These are phyloP conservation scores for Aspergillus nanangensis DNA, from an alignment of 495 filamentous ascomycete species.

Conservation along the genomic window DNA sequence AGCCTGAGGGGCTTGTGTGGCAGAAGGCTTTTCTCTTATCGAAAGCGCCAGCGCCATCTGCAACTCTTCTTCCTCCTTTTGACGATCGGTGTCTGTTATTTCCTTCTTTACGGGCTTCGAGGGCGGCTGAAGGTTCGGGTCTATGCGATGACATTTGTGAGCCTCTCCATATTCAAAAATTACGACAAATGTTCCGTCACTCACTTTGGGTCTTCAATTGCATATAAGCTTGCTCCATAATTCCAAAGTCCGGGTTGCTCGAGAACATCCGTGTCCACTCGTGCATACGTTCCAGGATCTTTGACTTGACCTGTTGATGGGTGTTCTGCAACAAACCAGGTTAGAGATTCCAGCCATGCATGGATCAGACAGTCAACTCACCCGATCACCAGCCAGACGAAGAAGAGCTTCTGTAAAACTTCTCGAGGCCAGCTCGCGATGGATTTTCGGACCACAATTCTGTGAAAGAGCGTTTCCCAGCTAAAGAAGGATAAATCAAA, in stretches of 20 bases:
- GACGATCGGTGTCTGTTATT: slow-evolving; percentile 84
- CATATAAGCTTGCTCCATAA: slow-evolving; percentile 95
- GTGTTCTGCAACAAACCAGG: slow-evolving; percentile 59
- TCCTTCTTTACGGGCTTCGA: slow-evolving; percentile 87
- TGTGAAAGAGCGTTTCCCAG: slow-evolving; percentile 92
- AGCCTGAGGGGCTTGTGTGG: slow-evolving; percentile 20
- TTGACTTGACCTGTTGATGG: slow-evolving; percentile 92
- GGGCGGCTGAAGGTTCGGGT: slow-evolving; percentile 87
- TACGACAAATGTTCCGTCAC: slow-evolving; percentile 6
- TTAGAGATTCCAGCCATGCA: too few relatives aligned
- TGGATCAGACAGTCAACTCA: slow-evolving; percentile 30
- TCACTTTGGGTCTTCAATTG: slow-evolving; percentile 75
- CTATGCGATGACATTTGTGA: slow-evolving; percentile 32
- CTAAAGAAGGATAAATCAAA: slow-evolving; percentile 17
- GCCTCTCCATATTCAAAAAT: not conserved
- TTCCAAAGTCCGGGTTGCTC: slow-evolving; percentile 85
- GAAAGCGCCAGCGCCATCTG: slow-evolving; percentile 94
- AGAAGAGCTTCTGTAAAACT: slow-evolving; percentile 95
- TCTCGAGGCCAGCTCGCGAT: slow-evolving; percentile 87
- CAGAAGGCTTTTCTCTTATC: slow-evolving; percentile 68
- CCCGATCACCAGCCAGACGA: slow-evolving; percentile 81
- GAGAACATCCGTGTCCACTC: slow-evolving; percentile 96
- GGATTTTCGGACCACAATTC: slow-evolving; percentile 88
- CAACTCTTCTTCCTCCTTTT: slow-evolving; percentile 95
- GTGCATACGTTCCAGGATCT: slow-evolving; percentile 93